These are phyloP conservation scores for Xylaria sp. DNA, from an alignment of 2,329 filamentous ascomycete species.

Conservation along the genomic window DNA sequence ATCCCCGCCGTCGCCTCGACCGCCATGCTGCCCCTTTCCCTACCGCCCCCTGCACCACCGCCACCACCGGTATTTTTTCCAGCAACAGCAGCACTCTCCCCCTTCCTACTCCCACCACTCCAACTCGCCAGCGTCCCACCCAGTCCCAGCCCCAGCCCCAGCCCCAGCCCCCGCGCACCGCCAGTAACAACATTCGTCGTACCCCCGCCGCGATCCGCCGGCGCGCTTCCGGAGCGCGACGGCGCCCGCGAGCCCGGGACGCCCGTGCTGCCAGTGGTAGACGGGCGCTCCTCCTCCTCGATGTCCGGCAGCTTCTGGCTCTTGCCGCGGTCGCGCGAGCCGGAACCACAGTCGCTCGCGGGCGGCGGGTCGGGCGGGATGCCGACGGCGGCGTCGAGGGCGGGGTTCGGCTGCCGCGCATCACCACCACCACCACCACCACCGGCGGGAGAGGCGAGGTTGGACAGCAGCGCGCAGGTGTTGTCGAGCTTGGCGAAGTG, in stretches of 20 bases:
- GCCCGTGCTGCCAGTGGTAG: no score
- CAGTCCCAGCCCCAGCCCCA: constrained; percentile 21
- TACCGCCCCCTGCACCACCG: neutral
- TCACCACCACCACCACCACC: no score
- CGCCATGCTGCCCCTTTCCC: neutral
- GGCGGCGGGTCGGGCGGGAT: constrained; percentile 16
- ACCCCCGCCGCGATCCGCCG: neutral
- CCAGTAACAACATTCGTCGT: constrained; percentile 21
- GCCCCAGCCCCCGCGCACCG: constrained; percentile 17
- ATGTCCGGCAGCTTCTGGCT: constrained; percentile 1
- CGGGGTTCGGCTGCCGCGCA: constrained; percentile 6
- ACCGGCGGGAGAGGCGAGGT: no score
- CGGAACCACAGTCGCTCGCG: constrained; percentile 14
- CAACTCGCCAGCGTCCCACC: constrained; percentile 33
- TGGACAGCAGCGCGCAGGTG: constrained; percentile 16
- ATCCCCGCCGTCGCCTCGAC: neutral
- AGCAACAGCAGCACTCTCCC: constrained; percentile 9
- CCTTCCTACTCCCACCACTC: constrained; percentile 26
- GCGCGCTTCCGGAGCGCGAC: neutral
- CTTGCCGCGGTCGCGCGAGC: neutral
- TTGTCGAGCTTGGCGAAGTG: constrained; percentile 11
- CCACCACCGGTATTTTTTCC: neutral
- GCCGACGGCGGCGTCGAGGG: constrained; percentile 18
- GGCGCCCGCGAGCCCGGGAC: neutral
- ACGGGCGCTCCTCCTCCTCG: constrained; percentile 6